Conservation (phyloP, 305 asterid species). For the Nicotiana rustica region DNA sequence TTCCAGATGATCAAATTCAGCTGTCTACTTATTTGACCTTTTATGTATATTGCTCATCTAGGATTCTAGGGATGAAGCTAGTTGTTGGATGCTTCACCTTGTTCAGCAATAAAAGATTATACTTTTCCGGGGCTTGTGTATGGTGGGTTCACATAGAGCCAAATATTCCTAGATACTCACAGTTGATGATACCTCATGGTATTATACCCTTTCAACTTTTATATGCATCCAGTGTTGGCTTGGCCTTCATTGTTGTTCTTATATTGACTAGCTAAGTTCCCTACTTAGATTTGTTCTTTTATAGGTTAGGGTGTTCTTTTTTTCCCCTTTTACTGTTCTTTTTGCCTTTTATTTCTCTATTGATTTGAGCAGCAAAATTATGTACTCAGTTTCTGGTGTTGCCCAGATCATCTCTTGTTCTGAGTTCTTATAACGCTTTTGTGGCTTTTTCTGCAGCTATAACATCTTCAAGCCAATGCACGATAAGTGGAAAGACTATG, state of each 20-base stretch:
- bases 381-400: slow-evolving; percentile 4
- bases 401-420: slow-evolving; percentile 8
- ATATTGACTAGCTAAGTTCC: not conserved
- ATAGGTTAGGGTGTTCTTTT: not conserved
- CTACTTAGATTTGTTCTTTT: not conserved
- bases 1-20: slow-evolving; percentile 1
- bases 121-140: not conserved
- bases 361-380: slow-evolving; percentile 23
- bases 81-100: slow-evolving; percentile 5
- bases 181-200: slow-evolving; percentile 21
- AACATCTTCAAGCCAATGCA: slow-evolving; percentile 79
- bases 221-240: not conserved
- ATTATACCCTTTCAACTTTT: too few relatives aligned
- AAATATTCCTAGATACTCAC: slow-evolving; percentile 8
- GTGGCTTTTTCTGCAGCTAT: slow-evolving; percentile 56
- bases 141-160: slow-evolving; percentile 24
- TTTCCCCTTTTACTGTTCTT: not conserved
- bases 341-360: not conserved
- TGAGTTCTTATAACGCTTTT: not conserved
- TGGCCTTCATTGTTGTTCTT: not conserved
- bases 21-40: not conserved
- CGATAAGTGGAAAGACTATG: slow-evolving; percentile 79
- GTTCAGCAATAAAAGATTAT: not conserved
- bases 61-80: not conserved
- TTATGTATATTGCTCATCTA: slow-evolving; percentile 5